Evolutionary conservation across 345 rosid species (phyloP).

Genomic region (Leavenworthia alabamica): DNA sequence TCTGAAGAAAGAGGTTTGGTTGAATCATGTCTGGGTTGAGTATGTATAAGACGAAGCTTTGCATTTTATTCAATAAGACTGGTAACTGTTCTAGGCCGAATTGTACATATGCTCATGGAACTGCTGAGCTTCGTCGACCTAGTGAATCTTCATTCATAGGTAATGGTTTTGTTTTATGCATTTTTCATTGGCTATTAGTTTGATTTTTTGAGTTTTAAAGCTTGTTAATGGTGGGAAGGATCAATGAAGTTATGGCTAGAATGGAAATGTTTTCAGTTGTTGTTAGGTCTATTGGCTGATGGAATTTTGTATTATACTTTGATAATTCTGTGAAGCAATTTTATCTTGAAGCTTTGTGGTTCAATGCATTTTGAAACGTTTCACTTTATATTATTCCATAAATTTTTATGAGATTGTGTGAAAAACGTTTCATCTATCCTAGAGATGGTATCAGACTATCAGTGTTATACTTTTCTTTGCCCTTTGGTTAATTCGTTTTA

Average conservation of each 20-base stretch:
- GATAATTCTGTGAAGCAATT: background rate
- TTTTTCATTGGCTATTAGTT: background rate
- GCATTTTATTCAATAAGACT: constrained; percentile 49
- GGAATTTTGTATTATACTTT: background rate
- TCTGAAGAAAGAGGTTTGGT: constrained; percentile 3
- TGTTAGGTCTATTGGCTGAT: background rate
- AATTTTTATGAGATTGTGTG: background rate
- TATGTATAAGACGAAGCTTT: constrained; percentile 75
- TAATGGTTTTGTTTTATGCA: too few relatives aligned
- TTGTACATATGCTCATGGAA: constrained; percentile 87
- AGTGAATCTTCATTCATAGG: constrained; percentile 50
- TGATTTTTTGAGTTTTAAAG: background rate
- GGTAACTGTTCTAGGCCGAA: constrained; percentile 71
- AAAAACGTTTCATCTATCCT: background rate
- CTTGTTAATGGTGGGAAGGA: background rate
- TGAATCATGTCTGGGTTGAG: constrained; percentile 61
- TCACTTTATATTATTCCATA: background rate
- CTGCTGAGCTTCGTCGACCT: constrained; percentile 69
- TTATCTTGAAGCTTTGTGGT: constrained; percentile 3
- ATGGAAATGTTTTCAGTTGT: background rate
- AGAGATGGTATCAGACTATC: background rate
- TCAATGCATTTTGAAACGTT: too few relatives aligned
- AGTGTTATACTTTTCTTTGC: background rate
- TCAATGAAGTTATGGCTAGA: background rate
- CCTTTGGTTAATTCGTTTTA: background rate